Base-by-base conservation (phyloP, 2,329 filamentous ascomycete species). In the Fusarium sp. region DNA sequence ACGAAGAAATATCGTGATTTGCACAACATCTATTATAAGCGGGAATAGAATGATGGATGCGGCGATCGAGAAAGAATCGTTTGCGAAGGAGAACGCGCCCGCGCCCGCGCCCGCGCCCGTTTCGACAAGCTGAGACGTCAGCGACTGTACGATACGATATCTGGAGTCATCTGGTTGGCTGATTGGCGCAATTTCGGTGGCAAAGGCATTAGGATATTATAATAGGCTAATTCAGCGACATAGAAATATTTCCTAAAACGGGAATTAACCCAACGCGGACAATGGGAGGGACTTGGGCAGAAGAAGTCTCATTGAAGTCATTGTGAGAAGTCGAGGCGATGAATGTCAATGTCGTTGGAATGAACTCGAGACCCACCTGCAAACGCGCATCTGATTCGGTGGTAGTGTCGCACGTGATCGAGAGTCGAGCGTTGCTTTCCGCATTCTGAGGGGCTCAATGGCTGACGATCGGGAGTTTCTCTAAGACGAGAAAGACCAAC, bases 11-110 rank as follows among this genome's bases (percentile, higher is more conserved):
- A 93, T 99, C 76, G 87, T 99, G 58, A 95, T 99, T 79, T 97
- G 94, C 82, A 96, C 97, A 59, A 99, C 97, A 17, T 94, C 94
- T 63, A 92, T 99, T 47, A 91, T 98, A 69, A 97, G 91, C 84
- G 97, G 97, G 32, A 94, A 96, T 82, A 91, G 89, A 79, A 94
- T 98, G 85, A 95, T 99, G 88, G 93, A 94, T 58, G 91, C 92
- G 56, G 95, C 93, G 65, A 92, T 96, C 77, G 94, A 97, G 86
- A 93, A 88, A 80, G 87, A 86, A 56, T 89, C 88, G 30, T 93
- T 92, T 81, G 87, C 86, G 47, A 87, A 83, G 75, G 84, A 86
- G 61, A 73, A 63, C 61, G 69, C 66, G 56, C 63, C 22, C 4
- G 22, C 20, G 43, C 43, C 43, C 43, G 20, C 43, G 12, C 43